A percentile compares a stretch with the other conserved stretches of the same genome.
These are phyloP conservation scores for Coemansia sp. DNA, from an alignment of 192 early-diverging fungal genomes.

Conservation along the genomic window DNA sequence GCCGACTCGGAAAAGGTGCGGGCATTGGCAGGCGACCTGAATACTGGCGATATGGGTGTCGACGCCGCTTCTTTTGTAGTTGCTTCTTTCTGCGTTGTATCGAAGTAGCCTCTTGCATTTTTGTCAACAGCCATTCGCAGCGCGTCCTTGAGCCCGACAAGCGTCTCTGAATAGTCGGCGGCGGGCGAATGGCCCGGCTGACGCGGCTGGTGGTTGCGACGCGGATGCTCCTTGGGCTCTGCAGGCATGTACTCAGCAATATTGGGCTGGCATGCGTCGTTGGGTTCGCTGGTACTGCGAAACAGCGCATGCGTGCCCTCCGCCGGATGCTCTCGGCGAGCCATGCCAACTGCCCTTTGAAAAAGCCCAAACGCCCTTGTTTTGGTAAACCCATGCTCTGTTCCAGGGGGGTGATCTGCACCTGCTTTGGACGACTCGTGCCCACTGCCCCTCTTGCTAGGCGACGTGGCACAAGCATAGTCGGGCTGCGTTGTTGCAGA, in stretches of 20 bases:
- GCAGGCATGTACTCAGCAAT: neutral
- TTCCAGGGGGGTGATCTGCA: neutral
- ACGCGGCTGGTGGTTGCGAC: neutral
- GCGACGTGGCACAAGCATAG: neutral
- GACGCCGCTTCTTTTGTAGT: neutral
- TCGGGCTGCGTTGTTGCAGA: constrained; percentile 1
- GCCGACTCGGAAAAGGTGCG: neutral
- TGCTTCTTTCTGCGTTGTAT: neutral
- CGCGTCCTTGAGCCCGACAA: constrained; percentile 1
- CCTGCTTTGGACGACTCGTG: neutral
- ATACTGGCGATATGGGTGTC: constrained; percentile 1
- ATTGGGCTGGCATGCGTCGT: neutral
- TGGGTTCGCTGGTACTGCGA: constrained; percentile 11
- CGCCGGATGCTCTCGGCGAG: neutral
- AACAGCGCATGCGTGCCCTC: neutral
- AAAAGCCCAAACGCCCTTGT: constrained; percentile 20
- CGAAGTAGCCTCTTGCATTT: neutral
- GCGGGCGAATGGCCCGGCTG: neutral
- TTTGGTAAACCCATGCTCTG: constrained; percentile 2
- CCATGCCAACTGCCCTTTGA: constrained; percentile 24
- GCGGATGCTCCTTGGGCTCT: neutral
- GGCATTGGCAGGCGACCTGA: neutral
- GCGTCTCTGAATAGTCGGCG: neutral
- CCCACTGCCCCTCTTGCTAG: neutral
- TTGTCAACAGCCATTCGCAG: constrained; percentile 1